A percentile compares a stretch with the other conserved stretches of the same genome.
Evolutionary conservation across 2,329 filamentous ascomycete genomes (phyloP).

Genomic region (Alternaria triticimaculans): DNA sequence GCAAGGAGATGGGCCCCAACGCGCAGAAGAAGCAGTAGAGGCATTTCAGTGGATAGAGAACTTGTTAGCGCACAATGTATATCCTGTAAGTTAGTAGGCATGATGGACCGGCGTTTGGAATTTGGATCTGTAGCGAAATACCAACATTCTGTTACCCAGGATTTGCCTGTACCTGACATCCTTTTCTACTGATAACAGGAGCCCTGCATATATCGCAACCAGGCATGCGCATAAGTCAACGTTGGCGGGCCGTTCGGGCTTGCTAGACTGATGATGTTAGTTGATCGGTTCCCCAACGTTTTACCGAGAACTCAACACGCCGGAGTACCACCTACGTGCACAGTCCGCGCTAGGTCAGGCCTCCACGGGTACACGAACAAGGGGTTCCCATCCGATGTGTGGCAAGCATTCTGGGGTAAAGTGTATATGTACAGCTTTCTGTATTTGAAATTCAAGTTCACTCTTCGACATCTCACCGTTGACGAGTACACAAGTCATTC

Average conservation of each 20-base stretch:
- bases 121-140: conserved; percentile 16
- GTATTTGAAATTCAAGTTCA: neutral
- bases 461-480: neutral
- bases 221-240: neutral
- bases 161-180: neutral
- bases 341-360: neutral
- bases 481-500: neutral
- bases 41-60: neutral
- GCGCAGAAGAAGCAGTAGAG: conserved; percentile 78
- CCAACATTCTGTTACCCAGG: conserved; percentile 8
- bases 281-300: conserved; percentile 10
- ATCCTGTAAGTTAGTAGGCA: conserved; percentile 16
- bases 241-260: neutral
- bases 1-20: conserved; percentile 91
- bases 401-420: neutral
- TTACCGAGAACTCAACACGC: conserved; percentile 1
- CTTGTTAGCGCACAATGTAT: conserved; percentile 8
- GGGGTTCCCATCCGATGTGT: neutral
- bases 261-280: conserved; percentile 3
- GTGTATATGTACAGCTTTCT: neutral
- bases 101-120: conserved; percentile 10
- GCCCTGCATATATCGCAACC: neutral
- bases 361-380: neutral
- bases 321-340: conserved; percentile 4
- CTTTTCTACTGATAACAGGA: neutral